Evolutionary conservation across 805 yeast genomes (phyloP), one percentile per base, ranked within the genome.

Genomic region (Candida silvicultrix): DNA sequence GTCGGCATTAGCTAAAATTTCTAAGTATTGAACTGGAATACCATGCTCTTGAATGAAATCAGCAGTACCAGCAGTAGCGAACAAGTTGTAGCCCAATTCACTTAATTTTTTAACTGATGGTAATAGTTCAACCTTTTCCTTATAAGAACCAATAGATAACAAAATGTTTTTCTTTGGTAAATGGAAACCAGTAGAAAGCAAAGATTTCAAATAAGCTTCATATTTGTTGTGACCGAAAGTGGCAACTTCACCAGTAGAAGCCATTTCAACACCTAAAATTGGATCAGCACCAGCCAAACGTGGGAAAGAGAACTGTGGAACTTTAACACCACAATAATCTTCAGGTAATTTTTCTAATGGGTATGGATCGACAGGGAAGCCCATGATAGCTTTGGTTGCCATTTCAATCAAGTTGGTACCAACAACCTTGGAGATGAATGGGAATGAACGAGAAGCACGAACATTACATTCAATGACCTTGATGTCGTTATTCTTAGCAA

Each of bases 391-490:
- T 67, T 86, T 88, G 45, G 97, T 90, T 43, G 99, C 98, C 85
- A 92, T 81, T 69, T 90, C 98, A 69, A 92, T 92, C 72, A 92
- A 77, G 67, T 92, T 95, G 48, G 92, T 89, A 54, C 97, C 97
- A 53, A 89, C 89, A 59, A 89, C 97, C 81, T 92, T 92, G 44
- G 98, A 92, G 55, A 90, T 89, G 71, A 94, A 92, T 69, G 99
- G 99, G 88, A 89, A 90, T 16, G 98, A 92, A 68, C 99, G 86
- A n/a, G 98, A 92, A 34, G 99, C 99, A 72, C 99, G 86, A 48
- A 92, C 96, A 64, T 92, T 92, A 78, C 99, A 92, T 73, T 92
- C 99, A 64, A 92, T 92, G 45, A 92, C 99, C 80, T 94, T 94
- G 68, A 92, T 89, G 58, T 89, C 96, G 58, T 88, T 86, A 68